Evolutionary conservation across 2,329 filamentous ascomycete genomes (phyloP).

Genomic region (Stylonectria norvegica): DNA sequence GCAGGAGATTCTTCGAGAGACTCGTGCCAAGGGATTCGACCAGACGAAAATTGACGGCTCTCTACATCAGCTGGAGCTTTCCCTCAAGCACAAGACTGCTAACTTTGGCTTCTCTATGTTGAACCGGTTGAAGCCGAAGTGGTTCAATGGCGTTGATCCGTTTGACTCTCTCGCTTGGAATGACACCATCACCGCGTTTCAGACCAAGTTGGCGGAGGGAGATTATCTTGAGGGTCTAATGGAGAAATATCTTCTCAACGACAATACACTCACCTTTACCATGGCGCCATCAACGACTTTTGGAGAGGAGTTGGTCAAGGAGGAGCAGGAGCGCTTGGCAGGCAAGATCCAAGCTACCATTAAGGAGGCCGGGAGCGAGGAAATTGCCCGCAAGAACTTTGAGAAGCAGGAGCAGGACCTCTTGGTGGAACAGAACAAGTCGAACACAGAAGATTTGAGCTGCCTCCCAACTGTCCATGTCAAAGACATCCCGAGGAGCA

Average conservation of each 20-base stretch:
- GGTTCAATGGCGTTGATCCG: conserved; percentile 94
- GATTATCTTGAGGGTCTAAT: conserved; percentile 81
- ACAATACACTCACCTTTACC: conserved; percentile 84
- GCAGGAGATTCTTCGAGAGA: conserved; percentile 66
- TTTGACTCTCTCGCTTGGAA: conserved; percentile 92
- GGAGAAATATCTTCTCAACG: conserved; percentile 85
- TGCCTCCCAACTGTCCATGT: conserved; percentile 86
- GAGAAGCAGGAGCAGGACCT: conserved; percentile 77
- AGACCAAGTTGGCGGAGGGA: conserved; percentile 68
- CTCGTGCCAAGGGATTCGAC: conserved; percentile 76
- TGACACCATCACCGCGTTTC: conserved; percentile 79
- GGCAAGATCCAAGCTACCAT: conserved; percentile 70
- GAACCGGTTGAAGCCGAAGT: conserved; percentile 82
- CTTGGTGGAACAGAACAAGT: conserved; percentile 77
- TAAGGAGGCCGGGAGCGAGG: conserved; percentile 64
- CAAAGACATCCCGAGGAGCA: conserved; percentile 78
- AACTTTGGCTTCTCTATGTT: conserved; percentile 91
- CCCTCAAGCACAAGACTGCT: conserved; percentile 92
- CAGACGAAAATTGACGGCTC: conserved; percentile 88
- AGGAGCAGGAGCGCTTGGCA: conserved; percentile 73
- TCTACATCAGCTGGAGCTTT: conserved; percentile 89
- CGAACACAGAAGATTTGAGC: conserved; percentile 78
- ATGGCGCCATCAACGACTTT: conserved; percentile 84
- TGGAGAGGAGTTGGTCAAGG: conserved; percentile 67
- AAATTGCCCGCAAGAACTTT: conserved; percentile 68